These are phyloP conservation scores for Paraurostyla sp. DNA, from an alignment of 73 alveolate species.

Conservation along the genomic window DNA sequence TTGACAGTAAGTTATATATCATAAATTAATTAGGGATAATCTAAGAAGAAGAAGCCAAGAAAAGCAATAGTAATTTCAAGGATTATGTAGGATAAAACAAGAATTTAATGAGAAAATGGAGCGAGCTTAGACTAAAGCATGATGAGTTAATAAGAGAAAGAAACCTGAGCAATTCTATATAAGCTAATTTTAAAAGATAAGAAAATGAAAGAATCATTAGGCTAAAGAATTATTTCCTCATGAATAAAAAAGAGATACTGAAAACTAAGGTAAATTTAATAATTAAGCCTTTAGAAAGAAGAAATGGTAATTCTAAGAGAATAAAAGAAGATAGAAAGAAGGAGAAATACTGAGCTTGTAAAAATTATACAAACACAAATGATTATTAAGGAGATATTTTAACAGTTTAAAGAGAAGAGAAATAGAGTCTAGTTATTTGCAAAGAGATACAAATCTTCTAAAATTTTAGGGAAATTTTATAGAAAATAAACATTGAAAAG, in stretches of 20 bases:
- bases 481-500: background rate
- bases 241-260: background rate
- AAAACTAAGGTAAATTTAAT: background rate
- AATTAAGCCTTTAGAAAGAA: background rate
- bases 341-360: background rate
- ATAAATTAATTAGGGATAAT: background rate
- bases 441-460: background rate
- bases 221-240: background rate
- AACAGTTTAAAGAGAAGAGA: background rate
- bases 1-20: background rate
- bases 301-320: background rate
- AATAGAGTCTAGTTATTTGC: background rate
- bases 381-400: background rate
- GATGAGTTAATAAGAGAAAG: background rate
- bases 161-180: background rate
- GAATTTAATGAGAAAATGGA: background rate
- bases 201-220: background rate
- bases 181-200: background rate
- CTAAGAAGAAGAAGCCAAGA: constrained; percentile 4
- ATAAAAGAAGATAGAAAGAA: background rate
- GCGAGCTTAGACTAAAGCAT: background rate
- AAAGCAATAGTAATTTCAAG: background rate
- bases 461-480: background rate
- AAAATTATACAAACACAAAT: background rate
- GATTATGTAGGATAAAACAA: background rate